Conservation (phyloP, 176 grass and related monocot species). For the Oryza meyeriana region DNA sequence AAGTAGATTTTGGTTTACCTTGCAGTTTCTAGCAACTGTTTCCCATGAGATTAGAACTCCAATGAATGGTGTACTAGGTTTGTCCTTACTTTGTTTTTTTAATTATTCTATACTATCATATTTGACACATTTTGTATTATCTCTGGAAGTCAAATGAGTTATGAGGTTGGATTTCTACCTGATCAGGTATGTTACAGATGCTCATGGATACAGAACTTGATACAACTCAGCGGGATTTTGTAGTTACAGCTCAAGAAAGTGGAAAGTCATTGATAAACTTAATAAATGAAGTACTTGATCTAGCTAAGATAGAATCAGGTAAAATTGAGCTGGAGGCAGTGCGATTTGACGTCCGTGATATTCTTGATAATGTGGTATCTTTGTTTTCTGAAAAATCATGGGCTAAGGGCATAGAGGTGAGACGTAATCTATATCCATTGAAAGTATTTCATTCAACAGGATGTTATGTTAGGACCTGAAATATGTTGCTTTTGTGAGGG, state of each 20-base stretch:
- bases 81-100: constrained; percentile 25
- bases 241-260: constrained; percentile 72
- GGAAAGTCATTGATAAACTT: constrained; percentile 68
- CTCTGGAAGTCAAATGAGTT: neutral
- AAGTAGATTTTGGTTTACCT: constrained; percentile 32
- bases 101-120: neutral
- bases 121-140: constrained; percentile 5
- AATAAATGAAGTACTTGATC: constrained; percentile 91
- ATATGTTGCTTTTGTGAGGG: constrained; percentile 16
- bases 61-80: constrained; percentile 91
- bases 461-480: neutral
- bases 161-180: neutral
- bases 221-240: constrained; percentile 79
- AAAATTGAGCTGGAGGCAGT: constrained; percentile 73
- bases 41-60: constrained; percentile 89
- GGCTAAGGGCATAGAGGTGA: constrained; percentile 73
- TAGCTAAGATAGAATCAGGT: constrained; percentile 83
- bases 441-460: constrained; percentile 13
- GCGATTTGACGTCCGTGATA: constrained; percentile 67
- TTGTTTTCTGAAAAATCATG: constrained; percentile 77
- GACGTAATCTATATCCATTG: neutral
- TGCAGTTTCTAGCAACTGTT: constrained; percentile 90
- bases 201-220: constrained; percentile 82
- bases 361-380: constrained; percentile 82
- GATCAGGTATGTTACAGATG: constrained; percentile 84